phyloP scores from a whole-genome alignment of 129 eudicot genomes.

The Centaurea solstitialis region DNA sequence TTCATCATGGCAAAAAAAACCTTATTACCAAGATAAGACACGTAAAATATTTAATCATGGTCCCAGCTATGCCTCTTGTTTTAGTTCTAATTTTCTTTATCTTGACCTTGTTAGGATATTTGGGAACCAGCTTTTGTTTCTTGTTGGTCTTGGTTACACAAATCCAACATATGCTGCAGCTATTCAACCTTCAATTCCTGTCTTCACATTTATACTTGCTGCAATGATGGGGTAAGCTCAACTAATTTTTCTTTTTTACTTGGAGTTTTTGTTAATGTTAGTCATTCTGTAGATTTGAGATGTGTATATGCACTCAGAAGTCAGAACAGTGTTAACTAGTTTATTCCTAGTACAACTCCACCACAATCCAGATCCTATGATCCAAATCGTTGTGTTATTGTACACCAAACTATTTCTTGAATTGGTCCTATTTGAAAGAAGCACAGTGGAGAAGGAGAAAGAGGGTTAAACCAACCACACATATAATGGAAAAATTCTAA shows the following conservation, averaged over 20 bases:
- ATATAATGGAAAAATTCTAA: neutral
- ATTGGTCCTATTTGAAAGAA: neutral
- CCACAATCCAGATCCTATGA: neutral
- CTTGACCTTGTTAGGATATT: constrained; percentile 60
- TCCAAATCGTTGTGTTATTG: neutral
- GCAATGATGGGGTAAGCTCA: constrained; percentile 70
- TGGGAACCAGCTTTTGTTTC: constrained; percentile 96
- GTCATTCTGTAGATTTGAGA: neutral
- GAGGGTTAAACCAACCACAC: neutral
- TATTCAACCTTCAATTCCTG: constrained; percentile 93
- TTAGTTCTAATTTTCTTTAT: neutral
- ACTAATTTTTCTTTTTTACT: constrained; percentile 1
- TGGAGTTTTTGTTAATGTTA: neutral
- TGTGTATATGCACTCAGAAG: neutral
- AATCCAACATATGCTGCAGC: constrained; percentile 99
- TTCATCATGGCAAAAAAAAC: neutral
- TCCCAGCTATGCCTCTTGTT: neutral
- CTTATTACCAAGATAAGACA: neutral
- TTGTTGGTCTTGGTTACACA: constrained; percentile 93
- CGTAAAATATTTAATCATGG: neutral
- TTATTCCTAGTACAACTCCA: neutral
- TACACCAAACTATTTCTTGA: neutral
- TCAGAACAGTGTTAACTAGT: neutral
- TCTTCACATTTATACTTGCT: constrained; percentile 83
- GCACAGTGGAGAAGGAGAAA: neutral